These are phyloP conservation scores for Colletotrichum shisoi DNA, from an alignment of 2,329 filamentous ascomycete species.

Conservation along the genomic window DNA sequence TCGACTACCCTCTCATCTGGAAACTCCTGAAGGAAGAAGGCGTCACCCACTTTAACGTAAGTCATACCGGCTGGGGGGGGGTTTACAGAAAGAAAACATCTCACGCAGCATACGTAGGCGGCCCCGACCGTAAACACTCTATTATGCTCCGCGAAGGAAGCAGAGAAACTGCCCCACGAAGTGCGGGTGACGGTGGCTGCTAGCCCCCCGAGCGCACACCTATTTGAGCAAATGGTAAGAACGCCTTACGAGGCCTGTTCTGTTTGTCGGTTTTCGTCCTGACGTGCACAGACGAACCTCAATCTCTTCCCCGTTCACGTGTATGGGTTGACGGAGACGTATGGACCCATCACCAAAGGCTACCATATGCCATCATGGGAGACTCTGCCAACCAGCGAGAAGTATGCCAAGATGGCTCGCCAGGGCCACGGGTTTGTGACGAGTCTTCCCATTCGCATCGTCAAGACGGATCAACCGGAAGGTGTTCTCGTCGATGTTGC, in stretches of 20 bases:
- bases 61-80: conserved; percentile 71
- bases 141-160: conserved; percentile 81
- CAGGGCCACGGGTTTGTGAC: conserved; percentile 93
- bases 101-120: conserved; percentile 4
- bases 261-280: conserved; percentile 1
- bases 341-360: conserved; percentile 93
- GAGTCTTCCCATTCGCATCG: conserved; percentile 76
- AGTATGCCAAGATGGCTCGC: conserved; percentile 87
- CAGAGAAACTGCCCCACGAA: conserved; percentile 70
- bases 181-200: conserved; percentile 93
- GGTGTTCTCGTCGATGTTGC: conserved; percentile 72
- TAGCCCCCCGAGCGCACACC: conserved; percentile 84
- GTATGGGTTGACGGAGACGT: conserved; percentile 88
- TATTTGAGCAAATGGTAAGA: conserved; percentile 89
- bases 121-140: conserved; percentile 84
- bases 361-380: conserved; percentile 90
- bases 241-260: neutral
- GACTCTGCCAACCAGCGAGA: conserved; percentile 73
- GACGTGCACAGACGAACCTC: conserved; percentile 56
- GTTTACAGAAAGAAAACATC: no score
- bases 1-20: conserved; percentile 96
- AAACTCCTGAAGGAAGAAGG: conserved; percentile 81
- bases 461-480: conserved; percentile 78
- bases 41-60: conserved; percentile 95
- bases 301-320: conserved; percentile 93